Conservation (phyloP, 164 flowering plant species). For the Liriodendron chinense region DNA sequence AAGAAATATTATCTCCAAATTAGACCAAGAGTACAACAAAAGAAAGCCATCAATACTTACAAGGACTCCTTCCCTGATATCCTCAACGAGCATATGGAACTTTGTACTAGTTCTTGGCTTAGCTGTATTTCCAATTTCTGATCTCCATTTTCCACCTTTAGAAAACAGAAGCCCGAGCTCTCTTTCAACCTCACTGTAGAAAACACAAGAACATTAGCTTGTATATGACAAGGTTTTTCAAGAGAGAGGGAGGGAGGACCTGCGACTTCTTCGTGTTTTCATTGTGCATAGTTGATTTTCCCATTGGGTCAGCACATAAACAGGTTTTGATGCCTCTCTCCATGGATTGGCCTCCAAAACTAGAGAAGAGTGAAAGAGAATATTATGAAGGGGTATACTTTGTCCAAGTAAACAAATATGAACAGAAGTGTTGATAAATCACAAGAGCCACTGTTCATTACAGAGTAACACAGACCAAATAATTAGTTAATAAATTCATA, state of each 20-base stretch:
- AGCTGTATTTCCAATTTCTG: conserved; percentile 44
- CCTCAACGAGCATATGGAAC: conserved; percentile 94
- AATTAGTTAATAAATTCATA: no score
- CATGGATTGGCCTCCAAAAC: conserved; percentile 96
- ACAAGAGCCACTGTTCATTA: background rate
- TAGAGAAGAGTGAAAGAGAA: conserved; percentile 22
- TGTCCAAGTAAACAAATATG: background rate
- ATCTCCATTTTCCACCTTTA: conserved; percentile 51
- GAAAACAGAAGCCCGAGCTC: conserved; percentile 88
- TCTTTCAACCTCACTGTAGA: conserved; percentile 82
- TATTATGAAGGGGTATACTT: background rate
- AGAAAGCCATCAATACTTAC: conserved; percentile 43
- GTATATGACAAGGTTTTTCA: background rate
- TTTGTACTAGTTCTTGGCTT: conserved; percentile 47
- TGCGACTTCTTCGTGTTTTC: conserved; percentile 90
- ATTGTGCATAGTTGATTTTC: conserved; percentile 93
- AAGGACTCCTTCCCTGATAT: conserved; percentile 90
- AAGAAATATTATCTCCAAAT: background rate
- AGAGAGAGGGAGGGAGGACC: conserved; percentile 35
- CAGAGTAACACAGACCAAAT: background rate
- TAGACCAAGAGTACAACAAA: background rate
- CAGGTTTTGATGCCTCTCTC: conserved; percentile 83
- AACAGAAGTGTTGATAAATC: background rate
- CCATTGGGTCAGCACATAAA: conserved; percentile 83
- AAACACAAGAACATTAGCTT: conserved; percentile 5